Evolutionary conservation across 176 grass and related monocot species (phyloP), one percentile per base, ranked within the genome.

Genomic region (Phoenix dactylifera): DNA sequence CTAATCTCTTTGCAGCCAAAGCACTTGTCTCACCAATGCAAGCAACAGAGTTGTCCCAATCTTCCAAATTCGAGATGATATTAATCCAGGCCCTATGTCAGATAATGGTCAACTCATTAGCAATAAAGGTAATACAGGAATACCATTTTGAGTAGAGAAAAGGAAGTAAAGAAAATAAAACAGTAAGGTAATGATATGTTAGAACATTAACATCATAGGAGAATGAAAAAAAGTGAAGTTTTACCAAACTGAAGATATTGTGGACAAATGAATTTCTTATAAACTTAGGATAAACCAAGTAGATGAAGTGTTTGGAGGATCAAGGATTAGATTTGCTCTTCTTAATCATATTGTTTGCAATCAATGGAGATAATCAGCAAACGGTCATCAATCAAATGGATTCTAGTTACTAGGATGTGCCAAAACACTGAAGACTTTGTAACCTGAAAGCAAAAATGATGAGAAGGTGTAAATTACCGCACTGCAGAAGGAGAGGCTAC

Each of bases 11-110:
- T 1, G 93, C 88, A 59, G 79, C 81, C 25, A 72, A 74, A 15
- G 81, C 93, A 7, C 82, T 98, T 54, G 88, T 98, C 66, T 98
- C 94, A 52, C 94, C 94, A 12, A 98, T 98, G 66, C 94, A 98
- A 48, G 87, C 88, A 16, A 98, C 55, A 2, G 84, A 76, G 19
- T 78, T 89, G 59, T 80, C 70, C 84, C 88, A 98, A 17, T 72
- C 50, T 50, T 79, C 64, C 28, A 55, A 78, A 60, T 68, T 56
- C 4, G 76, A 60, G n/a, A 71, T 63, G 22, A 89, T 74, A 56
- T 81, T 98, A 54, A 88, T 65, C 94, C 84, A 98, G 59, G 74
- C 76, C 14, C 94, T 98, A 70, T 79, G 62, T 54, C 71, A 62
- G 1, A 54, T 48, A 22, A 5, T 60, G 15, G 22, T 49, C 6